Conservation (phyloP, 768 basidiomycete genomes). For the Terana coerulea region DNA sequence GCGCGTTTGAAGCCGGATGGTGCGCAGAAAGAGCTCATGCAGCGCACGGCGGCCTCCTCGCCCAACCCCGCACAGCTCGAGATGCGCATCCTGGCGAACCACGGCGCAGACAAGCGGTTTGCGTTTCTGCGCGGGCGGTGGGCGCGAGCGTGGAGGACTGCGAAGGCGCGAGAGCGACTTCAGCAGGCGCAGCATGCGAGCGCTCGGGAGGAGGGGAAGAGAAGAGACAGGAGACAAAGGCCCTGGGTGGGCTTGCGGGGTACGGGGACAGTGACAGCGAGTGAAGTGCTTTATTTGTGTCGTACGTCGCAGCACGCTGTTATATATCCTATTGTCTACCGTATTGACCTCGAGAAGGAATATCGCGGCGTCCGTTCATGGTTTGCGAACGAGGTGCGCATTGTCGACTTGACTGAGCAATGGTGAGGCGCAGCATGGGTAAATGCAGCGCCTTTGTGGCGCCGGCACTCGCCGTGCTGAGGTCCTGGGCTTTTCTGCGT, state of each 20-base stretch:
- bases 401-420: too few species aligned
- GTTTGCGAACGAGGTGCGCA: too few species aligned
- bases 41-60: conserved; percentile 64
- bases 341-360: too few species aligned
- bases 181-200: conserved; percentile 23
- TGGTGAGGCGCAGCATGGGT: too few species aligned
- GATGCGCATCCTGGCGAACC: conserved; percentile 84
- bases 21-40: conserved; percentile 61
- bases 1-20: conserved; percentile 50
- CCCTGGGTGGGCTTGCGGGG: conserved; percentile 49
- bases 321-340: too few species aligned
- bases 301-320: too few species aligned
- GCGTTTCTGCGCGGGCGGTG: conserved; percentile 80
- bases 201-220: conserved; percentile 22
- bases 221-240: conserved; percentile 20
- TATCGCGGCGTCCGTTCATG: too few species aligned
- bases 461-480: too few species aligned
- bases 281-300: too few species aligned
- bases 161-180: conserved; percentile 44
- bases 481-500: too few species aligned
- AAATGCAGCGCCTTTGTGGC: too few species aligned
- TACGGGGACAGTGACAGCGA: conserved; percentile 42
- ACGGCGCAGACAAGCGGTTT: conserved; percentile 75
- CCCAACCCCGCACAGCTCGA: conserved; percentile 81
- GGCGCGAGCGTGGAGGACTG: conserved; percentile 56